phyloP scores from a whole-genome alignment of 306 rosid species.

The Pyrus communis region DNA sequence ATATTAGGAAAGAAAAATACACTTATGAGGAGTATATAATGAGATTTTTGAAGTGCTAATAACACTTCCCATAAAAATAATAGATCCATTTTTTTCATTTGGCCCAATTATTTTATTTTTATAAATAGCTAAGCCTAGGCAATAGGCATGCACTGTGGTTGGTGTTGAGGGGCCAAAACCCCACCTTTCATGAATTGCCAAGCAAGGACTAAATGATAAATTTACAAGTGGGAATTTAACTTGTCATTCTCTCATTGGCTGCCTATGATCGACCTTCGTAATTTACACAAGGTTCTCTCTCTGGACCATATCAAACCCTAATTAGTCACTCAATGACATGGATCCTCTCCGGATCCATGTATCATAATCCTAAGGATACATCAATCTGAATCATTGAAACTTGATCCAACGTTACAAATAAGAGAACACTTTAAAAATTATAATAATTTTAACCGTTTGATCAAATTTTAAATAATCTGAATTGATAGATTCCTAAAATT shows the following conservation, averaged over 20 bases:
- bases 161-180: slow-evolving; percentile 41
- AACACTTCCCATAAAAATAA: too few relatives aligned
- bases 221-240: background rate
- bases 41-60: too few relatives aligned
- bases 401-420: rapidly evolving
- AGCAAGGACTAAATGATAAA: background rate
- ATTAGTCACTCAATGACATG: background rate
- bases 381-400: too few relatives aligned
- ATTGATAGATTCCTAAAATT: rapidly evolving
- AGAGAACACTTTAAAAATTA: rapidly evolving
- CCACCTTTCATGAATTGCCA: slow-evolving; percentile 5
- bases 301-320: background rate
- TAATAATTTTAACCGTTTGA: rapidly evolving
- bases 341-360: too few relatives aligned
- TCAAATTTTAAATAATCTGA: rapidly evolving
- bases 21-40: too few relatives aligned
- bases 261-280: background rate
- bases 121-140: slow-evolving; percentile 35
- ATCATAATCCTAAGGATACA: rapidly evolving
- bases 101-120: background rate
- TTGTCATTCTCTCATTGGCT: background rate
- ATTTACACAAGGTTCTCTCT: background rate
- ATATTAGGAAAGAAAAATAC: too few relatives aligned
- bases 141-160: slow-evolving; percentile 55
- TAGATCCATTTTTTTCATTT: too few relatives aligned